These are phyloP conservation scores for Gigaspora rosea DNA, from an alignment of 192 early-diverging fungal genomes.

Conservation along the genomic window DNA sequence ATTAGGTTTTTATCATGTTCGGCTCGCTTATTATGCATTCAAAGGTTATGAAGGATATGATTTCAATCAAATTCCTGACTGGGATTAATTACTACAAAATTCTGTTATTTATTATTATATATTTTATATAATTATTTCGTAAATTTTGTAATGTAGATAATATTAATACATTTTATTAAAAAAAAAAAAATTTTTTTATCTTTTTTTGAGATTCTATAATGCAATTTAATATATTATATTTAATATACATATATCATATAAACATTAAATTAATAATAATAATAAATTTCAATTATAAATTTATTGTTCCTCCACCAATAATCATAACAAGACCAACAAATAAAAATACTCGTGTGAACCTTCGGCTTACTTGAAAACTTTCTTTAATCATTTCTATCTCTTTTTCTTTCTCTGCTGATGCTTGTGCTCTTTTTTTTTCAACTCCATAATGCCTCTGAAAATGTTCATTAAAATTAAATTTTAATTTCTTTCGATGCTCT, in stretches of 20 bases:
- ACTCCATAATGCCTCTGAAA: slow-evolving; percentile 32
- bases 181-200: no score
- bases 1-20: slow-evolving; percentile 55
- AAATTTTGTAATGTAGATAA: background rate
- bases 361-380: background rate
- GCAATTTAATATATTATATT: no score
- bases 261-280: background rate
- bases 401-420: background rate
- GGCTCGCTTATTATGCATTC: slow-evolving; percentile 61
- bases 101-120: background rate
- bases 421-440: slow-evolving; percentile 7
- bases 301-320: background rate
- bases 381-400: background rate
- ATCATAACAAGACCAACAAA: background rate
- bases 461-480: slow-evolving; percentile 34
- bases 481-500: background rate
- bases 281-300: no score
- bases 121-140: background rate
- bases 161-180: no score
- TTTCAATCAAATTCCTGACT: slow-evolving; percentile 50
- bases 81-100: background rate
- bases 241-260: background rate
- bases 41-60: slow-evolving; percentile 56
- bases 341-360: background rate
- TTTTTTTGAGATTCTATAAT: no score